phyloP scores from a whole-genome alignment of 805 yeast species.

The Blastobotrys muscicola region DNA sequence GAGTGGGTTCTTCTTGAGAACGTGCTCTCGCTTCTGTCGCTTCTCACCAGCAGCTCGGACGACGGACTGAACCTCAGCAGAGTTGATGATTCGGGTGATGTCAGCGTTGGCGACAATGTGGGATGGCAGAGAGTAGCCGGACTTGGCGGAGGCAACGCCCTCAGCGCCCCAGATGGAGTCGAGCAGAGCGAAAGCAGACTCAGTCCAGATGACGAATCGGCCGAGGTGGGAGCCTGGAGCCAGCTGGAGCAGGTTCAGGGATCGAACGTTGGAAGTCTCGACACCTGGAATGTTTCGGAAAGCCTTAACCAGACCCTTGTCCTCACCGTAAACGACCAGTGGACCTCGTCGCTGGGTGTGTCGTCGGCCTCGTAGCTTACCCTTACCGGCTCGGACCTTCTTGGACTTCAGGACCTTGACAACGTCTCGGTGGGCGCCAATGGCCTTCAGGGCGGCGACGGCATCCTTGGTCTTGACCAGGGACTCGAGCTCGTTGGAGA shows the following conservation, averaged over 20 bases:
- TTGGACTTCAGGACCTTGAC: conserved; percentile 96
- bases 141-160: conserved; percentile 66
- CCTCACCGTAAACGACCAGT: conserved; percentile 94
- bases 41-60: conserved; percentile 94
- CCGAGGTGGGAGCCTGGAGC: conserved; percentile 99
- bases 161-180: conserved; percentile 97
- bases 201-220: conserved; percentile 99
- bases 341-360: conserved; percentile 99
- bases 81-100: conserved; percentile 94
- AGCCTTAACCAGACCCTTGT: conserved; percentile 96
- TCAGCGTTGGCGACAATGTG: conserved; percentile 94
- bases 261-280: conserved; percentile 86
- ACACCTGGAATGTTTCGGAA: conserved; percentile 99
- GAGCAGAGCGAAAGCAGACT: conserved; percentile 92
- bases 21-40: conserved; percentile 87
- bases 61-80: conserved; percentile 97
- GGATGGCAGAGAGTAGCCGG: conserved; percentile 85
- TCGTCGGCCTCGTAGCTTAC: conserved; percentile 99
- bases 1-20: conserved; percentile 97
- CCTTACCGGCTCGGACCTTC: conserved; percentile 99
- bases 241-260: conserved; percentile 92
- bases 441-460: conserved; percentile 93
- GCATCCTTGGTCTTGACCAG: conserved; percentile 97
- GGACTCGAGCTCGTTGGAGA: conserved; percentile 85
- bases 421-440: conserved; percentile 98